Percentiles rank a stretch among this genome's conserved stretches.
These are phyloP conservation scores for Rosa hybrid DNA, from an alignment of 331 rosid species.

Conservation along the genomic window DNA sequence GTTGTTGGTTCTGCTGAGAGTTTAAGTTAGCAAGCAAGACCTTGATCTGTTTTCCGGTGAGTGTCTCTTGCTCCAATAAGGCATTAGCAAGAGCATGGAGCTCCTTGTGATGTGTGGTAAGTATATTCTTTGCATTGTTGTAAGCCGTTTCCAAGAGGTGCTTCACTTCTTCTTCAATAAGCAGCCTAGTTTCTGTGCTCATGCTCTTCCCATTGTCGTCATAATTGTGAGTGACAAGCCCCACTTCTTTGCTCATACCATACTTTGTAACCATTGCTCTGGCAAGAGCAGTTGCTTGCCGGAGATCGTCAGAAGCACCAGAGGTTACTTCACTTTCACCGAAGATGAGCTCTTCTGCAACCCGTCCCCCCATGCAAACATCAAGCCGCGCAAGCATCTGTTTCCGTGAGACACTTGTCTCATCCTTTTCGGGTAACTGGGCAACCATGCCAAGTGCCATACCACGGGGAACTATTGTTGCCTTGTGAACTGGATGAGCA, in stretches of 20 bases:
- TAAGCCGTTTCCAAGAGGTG: slow-evolving; percentile 64
- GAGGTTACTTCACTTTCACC: slow-evolving; percentile 83
- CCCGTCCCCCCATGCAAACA: slow-evolving; percentile 84
- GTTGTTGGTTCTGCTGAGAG: slow-evolving; percentile 46
- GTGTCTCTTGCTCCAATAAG: slow-evolving; percentile 67
- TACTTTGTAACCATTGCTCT: slow-evolving; percentile 77
- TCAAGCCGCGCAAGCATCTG: slow-evolving; percentile 87
- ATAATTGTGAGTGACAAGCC: slow-evolving; percentile 68
- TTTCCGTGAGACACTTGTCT: slow-evolving; percentile 63
- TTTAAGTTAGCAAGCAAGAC: slow-evolving; percentile 50
- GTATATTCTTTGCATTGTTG: slow-evolving; percentile 74
- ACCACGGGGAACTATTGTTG: slow-evolving; percentile 87
- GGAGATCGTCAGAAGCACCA: slow-evolving; percentile 72
- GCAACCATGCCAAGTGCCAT: slow-evolving; percentile 87
- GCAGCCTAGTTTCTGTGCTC: slow-evolving; percentile 87
- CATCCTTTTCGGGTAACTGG: slow-evolving; percentile 67
- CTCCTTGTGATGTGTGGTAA: slow-evolving; percentile 67
- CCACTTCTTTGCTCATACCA: slow-evolving; percentile 83
- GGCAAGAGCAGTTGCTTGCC: slow-evolving; percentile 65
- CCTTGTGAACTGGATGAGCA: slow-evolving; percentile 83
- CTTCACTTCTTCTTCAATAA: slow-evolving; percentile 76
- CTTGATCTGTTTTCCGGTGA: slow-evolving; percentile 66
- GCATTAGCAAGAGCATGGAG: slow-evolving; percentile 76
- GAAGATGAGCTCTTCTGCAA: slow-evolving; percentile 81
- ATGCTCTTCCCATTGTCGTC: slow-evolving; percentile 73